Conservation (phyloP, 148 eudicot genomes). For the Arctostaphylos glauca region DNA sequence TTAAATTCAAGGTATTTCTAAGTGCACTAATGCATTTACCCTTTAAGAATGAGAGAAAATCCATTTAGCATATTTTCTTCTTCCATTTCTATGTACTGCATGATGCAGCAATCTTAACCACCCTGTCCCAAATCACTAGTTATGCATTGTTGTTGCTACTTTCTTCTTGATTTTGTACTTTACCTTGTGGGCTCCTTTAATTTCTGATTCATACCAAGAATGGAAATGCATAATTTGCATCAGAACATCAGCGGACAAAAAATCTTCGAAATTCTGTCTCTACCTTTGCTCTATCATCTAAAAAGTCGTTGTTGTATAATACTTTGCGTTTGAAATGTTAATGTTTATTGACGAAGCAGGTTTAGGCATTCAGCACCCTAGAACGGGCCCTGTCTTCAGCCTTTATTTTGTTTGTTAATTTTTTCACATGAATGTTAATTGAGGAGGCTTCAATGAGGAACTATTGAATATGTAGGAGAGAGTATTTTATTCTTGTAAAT, state of each 20-base stretch:
- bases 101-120: constrained; percentile 1
- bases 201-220: neutral
- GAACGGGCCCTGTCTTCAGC: neutral
- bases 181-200: neutral
- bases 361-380: neutral
- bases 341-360: neutral
- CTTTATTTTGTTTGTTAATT: neutral
- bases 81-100: neutral
- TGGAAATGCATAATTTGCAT: neutral
- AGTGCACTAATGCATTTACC: constrained; percentile 8
- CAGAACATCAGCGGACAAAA: neutral
- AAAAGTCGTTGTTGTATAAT: no score
- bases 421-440: neutral
- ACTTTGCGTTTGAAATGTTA: neutral
- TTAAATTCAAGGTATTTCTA: constrained; percentile 81
- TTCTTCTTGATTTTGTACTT: neutral
- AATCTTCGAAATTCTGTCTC: neutral
- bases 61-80: neutral
- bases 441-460: neutral
- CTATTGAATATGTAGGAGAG: neutral
- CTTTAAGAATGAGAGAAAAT: neutral
- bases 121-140: neutral
- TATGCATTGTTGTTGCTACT: neutral
- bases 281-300: neutral
- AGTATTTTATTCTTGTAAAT: neutral